Conservation (phyloP, 192 early-diverging fungal genomes). For the Martensiomyces pterosporus region DNA sequence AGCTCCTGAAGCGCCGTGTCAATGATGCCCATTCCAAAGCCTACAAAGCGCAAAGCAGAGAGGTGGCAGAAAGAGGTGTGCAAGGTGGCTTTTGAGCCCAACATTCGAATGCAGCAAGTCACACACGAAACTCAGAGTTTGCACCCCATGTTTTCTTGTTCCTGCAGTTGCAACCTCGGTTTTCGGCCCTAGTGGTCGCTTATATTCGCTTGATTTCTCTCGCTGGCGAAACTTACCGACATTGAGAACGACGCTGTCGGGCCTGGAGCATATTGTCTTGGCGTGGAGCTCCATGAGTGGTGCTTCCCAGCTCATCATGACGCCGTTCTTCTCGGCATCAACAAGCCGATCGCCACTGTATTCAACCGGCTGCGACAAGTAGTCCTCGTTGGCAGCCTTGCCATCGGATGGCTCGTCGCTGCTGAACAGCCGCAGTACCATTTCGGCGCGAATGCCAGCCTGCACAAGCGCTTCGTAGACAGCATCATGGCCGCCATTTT, state of each 20-base stretch:
- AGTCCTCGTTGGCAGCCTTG: conserved; percentile 70
- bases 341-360: conserved; percentile 78
- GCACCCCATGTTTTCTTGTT: no score
- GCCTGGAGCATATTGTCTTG: conserved; percentile 62
- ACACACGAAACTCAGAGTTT: no score
- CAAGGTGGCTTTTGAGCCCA: no score
- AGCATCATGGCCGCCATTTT: conserved; percentile 58
- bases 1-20: conserved; percentile 77
- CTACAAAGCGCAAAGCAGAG: no score
- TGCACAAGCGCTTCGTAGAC: conserved; percentile 77
- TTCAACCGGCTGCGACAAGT: conserved; percentile 69
- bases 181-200: no score
- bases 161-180: no score
- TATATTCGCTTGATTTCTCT: no score
- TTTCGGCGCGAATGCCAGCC: conserved; percentile 81
- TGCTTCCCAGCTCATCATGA: conserved; percentile 98
- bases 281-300: conserved; percentile 90
- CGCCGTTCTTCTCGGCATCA: conserved; percentile 84
- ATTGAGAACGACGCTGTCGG: conserved; percentile 31
- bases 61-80: no score
- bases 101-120: no score
- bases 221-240: conserved; percentile 7
- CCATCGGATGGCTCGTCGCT: conserved; percentile 38
- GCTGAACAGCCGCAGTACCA: conserved; percentile 61
- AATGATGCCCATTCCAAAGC: conserved; percentile 91